Conservation (phyloP, 768 basidiomycete species). For the Termitomyces eurrhizus region DNA sequence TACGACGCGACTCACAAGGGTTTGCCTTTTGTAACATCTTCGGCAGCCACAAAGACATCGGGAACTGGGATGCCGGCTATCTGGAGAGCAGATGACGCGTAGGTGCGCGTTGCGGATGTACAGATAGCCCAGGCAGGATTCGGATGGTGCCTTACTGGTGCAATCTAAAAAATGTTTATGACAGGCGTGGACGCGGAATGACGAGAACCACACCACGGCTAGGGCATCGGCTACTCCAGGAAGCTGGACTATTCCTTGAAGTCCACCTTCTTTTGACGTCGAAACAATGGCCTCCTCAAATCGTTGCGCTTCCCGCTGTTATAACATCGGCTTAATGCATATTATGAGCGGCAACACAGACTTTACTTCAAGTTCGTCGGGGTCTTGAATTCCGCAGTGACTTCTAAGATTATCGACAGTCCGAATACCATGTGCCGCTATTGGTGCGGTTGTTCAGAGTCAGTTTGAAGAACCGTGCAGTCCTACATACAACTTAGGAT, state of each 20-base stretch:
- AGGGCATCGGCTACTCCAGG: slow-evolving; percentile 69
- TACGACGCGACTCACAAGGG: slow-evolving; percentile 46
- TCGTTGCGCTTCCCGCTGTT: slow-evolving; percentile 63
- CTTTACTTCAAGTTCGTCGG: slow-evolving; percentile 64
- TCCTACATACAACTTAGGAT: slow-evolving; percentile 57
- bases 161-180: slow-evolving; percentile 28
- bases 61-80: slow-evolving; percentile 66
- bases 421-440: slow-evolving; percentile 79
- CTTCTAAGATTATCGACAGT: slow-evolving; percentile 76
- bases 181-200: not conserved
- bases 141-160: slow-evolving; percentile 33
- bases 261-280: slow-evolving; percentile 49
- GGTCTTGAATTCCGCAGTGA: slow-evolving; percentile 66
- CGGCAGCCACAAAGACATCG: slow-evolving; percentile 75
- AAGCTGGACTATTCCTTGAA: slow-evolving; percentile 62
- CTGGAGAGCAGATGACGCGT: slow-evolving; percentile 69
- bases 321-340: not conserved
- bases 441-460: slow-evolving; percentile 8
- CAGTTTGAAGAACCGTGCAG: not conserved
- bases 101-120: slow-evolving; percentile 76
- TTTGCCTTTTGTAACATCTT: slow-evolving; percentile 81
- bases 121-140: slow-evolving; percentile 83
- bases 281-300: slow-evolving; percentile 79
- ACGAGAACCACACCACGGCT: slow-evolving; percentile 39
- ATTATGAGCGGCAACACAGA: not conserved